Percentiles rank a stretch among this genome's conserved stretches.
These are phyloP conservation scores for Amylostereum areolatum DNA, from an alignment of 1,284 basidiomycete species.

Conservation along the genomic window DNA sequence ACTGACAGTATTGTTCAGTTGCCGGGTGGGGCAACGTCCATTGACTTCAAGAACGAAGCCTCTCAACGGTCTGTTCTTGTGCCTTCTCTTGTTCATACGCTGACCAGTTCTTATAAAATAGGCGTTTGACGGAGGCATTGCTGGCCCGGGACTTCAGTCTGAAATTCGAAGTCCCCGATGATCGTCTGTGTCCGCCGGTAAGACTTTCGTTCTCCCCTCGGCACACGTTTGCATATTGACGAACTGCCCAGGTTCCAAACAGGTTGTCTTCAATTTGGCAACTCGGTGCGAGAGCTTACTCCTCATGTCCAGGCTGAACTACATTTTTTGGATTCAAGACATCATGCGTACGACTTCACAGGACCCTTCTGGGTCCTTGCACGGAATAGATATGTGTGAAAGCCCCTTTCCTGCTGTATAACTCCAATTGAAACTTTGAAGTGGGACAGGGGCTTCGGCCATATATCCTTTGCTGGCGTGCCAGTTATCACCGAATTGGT, in stretches of 20 bases:
- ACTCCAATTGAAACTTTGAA: constrained; percentile 25
- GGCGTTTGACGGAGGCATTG: constrained; percentile 72
- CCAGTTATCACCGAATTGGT: constrained; percentile 46
- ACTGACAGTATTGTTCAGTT: constrained; percentile 27
- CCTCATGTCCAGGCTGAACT: constrained; percentile 58
- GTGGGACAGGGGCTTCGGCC: constrained; percentile 86
- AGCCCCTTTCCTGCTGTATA: background rate
- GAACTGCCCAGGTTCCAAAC: constrained; percentile 51
- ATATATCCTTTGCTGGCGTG: constrained; percentile 85
- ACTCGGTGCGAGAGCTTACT: background rate
- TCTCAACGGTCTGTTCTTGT: constrained; percentile 54
- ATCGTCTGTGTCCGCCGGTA: constrained; percentile 85
- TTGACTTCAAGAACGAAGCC: constrained; percentile 68
- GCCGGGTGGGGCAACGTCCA: constrained; percentile 31
- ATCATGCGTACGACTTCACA: constrained; percentile 24
- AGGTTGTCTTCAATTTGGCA: constrained; percentile 31
- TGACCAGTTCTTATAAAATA: constrained; percentile 20
- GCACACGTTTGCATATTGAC: background rate
- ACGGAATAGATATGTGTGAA: constrained; percentile 52
- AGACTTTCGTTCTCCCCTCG: constrained; percentile 15
- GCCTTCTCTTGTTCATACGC: background rate
- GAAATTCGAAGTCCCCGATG: constrained; percentile 52
- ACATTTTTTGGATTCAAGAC: constrained; percentile 70
- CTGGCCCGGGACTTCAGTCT: constrained; percentile 72
- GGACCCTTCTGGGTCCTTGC: constrained; percentile 9